Evolutionary conservation across 495 filamentous ascomycete species (phyloP).

Genomic region (Aspergillus wentii): DNA sequence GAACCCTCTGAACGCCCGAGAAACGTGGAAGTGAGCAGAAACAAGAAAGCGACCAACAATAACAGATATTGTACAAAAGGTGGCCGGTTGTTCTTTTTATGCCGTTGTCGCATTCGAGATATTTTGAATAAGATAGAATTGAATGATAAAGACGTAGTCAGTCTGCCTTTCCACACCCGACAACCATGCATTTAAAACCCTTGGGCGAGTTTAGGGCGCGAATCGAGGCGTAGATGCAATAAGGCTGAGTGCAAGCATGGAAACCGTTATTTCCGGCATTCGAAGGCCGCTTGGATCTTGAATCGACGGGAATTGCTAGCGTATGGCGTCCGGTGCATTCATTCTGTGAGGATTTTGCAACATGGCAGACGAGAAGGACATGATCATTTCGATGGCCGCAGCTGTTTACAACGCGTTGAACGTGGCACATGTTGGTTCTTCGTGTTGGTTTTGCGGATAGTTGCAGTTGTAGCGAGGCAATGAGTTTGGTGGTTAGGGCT

Average conservation of each 20-base stretch:
- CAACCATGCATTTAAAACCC: slow-evolving; percentile 18
- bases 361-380: slow-evolving; percentile 11
- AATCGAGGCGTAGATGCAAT: slow-evolving; percentile 10
- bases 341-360: slow-evolving; percentile 8
- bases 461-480: no score
- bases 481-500: no score
- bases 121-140: no score
- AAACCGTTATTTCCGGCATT: slow-evolving; percentile 5
- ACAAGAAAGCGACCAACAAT: no score
- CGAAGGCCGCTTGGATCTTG: neutral
- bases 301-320: neutral
- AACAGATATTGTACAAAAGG: no score
- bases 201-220: neutral
- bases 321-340: no score
- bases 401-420: slow-evolving; percentile 15
- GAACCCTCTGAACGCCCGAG: no score
- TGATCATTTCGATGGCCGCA: slow-evolving; percentile 20
- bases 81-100: no score
- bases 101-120: no score
- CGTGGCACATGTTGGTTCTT: slow-evolving; percentile 13
- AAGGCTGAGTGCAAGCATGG: slow-evolving; percentile 13
- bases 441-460: neutral
- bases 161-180: slow-evolving; percentile 10
- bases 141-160: no score
- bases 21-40: no score